Evolutionary conservation across 2,329 filamentous ascomycete genomes (phyloP), one percentile per base, ranked within the genome.

Genomic region (Monosporascus sp.): DNA sequence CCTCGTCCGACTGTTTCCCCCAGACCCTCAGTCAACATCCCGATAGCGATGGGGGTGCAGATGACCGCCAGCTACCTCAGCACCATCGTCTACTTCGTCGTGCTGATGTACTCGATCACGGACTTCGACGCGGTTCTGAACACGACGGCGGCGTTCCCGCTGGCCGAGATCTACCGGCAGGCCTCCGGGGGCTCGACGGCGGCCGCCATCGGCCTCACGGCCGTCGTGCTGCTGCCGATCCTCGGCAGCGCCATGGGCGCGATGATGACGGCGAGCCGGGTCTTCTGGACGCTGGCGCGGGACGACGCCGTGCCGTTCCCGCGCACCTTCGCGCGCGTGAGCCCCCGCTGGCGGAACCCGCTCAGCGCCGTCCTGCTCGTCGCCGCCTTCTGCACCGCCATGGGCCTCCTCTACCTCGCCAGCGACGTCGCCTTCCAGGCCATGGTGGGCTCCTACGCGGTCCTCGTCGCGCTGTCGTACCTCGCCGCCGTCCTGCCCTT

Each of bases 331-430:
- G 48, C 44, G 11, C 37, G 50, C 20, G 62, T 75, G 1, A 55
- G 69, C 47, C 53, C 54, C 3, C 57, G 51, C 9, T 62, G 71
- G 7, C 62, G 66, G 15, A 70, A 71, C 64, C 73, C 72, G 5
- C 74, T 37, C 65, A 63, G 61, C 72, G 71, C 66, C 1, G 57
- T 64, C 0, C 58, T 75, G 1, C 65, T 72, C 39, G 39, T 43
- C 39, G 39, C 3, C 39, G 17, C 5, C 39, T 43, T 43, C 39
- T 18, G 18, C 0, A 82, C 82, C 0, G 65, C 85, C 3, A 72
- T 89, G 0, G 85, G 83, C 0, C 76, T 74, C 43, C 83, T 89
- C 45, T 88, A 87, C 58, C 77, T 89, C 1, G 85, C 81, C n/a
- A 83, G 76, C 55, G 78, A 75, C 1, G 85, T 83, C 0, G 86